Base-by-base conservation (phyloP, 2,329 filamentous ascomycete genomes). In the Pseudogymnoascus sp. region DNA sequence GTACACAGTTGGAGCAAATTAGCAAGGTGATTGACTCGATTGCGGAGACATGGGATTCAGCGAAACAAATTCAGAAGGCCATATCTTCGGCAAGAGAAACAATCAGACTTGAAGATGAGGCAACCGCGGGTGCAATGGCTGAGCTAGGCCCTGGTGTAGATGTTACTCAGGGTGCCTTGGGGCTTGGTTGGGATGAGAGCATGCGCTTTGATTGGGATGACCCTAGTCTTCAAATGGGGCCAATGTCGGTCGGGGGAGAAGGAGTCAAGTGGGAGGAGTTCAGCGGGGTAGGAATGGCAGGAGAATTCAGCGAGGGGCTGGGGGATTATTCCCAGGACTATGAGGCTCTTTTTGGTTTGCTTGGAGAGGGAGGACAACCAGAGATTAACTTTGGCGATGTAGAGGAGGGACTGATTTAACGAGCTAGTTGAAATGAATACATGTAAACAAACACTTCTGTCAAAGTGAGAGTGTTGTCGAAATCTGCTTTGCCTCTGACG, bases 21-120 rank as follows among this genome's bases (percentile, higher is more conserved):
- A 70, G 78, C 0, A 78, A 82, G 4, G 79, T 79, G 37, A 80
- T 84, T 66, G 75, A 81, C 36, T 75, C 77, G n/a, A 80, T 86
- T 36, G 75, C 84, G 31, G 75, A 79, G 42, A 79, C 78, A 6
- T 81, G 77, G 76, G 77, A 78, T 5, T 80, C 78, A 66, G 75
- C 80, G 34, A 71, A 70, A 25, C 78, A 80, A 66, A 76, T 81
- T 7, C 69, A 72, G 31, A 75, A 77, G 60, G 72, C 72, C 11
- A 70, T 75, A 6, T 66, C 62, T 6, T 64, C 64, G 36, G 65
- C 68, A 12, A 67, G 59, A 40, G 59, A 60, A n/a, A 25, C 34
- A 42, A 60, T 60, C 36, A 60, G 38, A 28, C 34, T 60, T 18
- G 59, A 60, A 21, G 59, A 60, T n/a, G 59, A 60, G 59, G 59